Conservation (phyloP, 768 basidiomycete species). For the Leucogyrophana mollusca region DNA sequence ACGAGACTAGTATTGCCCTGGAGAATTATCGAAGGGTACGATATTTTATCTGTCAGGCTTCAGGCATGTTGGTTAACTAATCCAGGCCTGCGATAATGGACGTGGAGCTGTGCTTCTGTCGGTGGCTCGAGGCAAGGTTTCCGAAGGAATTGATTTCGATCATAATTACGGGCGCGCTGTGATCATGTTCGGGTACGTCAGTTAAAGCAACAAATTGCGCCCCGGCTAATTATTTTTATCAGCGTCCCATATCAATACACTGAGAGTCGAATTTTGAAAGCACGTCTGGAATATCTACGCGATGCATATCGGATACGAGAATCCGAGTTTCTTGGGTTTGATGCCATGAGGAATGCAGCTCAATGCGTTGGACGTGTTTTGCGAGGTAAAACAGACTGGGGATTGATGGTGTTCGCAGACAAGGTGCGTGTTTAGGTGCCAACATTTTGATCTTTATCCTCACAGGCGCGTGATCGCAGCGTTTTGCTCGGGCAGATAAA, state of each 20-base stretch:
- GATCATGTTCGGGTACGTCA: constrained; percentile 94
- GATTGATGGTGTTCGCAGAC: constrained; percentile 98
- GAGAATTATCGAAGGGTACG: constrained; percentile 93
- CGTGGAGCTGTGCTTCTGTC: constrained; percentile 95
- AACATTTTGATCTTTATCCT: not conserved
- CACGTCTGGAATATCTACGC: constrained; percentile 95
- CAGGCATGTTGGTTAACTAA: not conserved
- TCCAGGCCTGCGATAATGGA: constrained; percentile 96
- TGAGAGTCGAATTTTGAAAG: constrained; percentile 95
- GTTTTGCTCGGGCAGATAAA: constrained; percentile 90
- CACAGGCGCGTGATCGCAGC: constrained; percentile 42
- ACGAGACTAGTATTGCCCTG: constrained; percentile 96
- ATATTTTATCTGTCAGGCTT: not conserved
- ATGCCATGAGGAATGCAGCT: constrained; percentile 98
- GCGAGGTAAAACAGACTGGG: constrained; percentile 99
- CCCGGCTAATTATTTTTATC: constrained; percentile 6
- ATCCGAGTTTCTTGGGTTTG: constrained; percentile 98
- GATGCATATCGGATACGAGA: constrained; percentile 98
- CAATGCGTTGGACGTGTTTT: constrained; percentile 98
- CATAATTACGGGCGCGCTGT: constrained; percentile 99
- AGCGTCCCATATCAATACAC: constrained; percentile 98
- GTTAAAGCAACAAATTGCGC: constrained; percentile 1
- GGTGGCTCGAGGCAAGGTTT: constrained; percentile 98
- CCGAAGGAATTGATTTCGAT: constrained; percentile 99
- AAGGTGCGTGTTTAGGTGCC: constrained; percentile 56